Evolutionary conservation across 2,329 filamentous ascomycete genomes (phyloP), one percentile per base, ranked within the genome.

Genomic region (Xylaria hypoxylon): DNA sequence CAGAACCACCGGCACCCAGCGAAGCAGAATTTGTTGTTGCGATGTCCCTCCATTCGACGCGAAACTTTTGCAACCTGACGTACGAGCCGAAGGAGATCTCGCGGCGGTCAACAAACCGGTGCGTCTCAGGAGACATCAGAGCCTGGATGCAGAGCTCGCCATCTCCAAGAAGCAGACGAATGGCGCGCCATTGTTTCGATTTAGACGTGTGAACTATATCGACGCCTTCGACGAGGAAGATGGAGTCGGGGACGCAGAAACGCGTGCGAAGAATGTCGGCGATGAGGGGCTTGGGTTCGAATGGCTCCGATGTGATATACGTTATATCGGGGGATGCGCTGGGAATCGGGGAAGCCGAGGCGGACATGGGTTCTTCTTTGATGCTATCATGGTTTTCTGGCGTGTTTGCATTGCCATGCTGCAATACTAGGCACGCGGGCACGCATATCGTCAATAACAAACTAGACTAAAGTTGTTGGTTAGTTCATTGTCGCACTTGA

Each of bases 111-210:
- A 86, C 77, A n/a, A 85, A 80, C 3, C 80, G 78, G 57, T 87
- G 84, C 75, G 84, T 79, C 52, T 80, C 79, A 1, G 79, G 76
- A 6, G 76, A 74, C 47, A 87, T 73, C 7, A 88, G 74, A 0
- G 84, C 84, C 72, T 88, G 85, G n/a, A 88, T 79, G 68, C 83
- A 87, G 3, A 86, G 73, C 70, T 83, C 79, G 1, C 85, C 85
- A 68, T 88, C 86, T 42, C 85, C 83, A 0, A 88, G 79, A 0
- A 87, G 60, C 11, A 88, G 69, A 2, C 85, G 79, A 0, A 86
- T 71, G 1, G 79, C 77, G 35, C 84, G 82, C 79, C 82, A 82
- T 73, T 78, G 72, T 71, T 68, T 71, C 26, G 76, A 77, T 13
- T 57, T 68, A 1, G 81, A 78, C 0, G 83, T 75, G 0, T 80